Base-by-base conservation (phyloP, 1,284 basidiomycete genomes). In the Irpex rosettiformis region DNA sequence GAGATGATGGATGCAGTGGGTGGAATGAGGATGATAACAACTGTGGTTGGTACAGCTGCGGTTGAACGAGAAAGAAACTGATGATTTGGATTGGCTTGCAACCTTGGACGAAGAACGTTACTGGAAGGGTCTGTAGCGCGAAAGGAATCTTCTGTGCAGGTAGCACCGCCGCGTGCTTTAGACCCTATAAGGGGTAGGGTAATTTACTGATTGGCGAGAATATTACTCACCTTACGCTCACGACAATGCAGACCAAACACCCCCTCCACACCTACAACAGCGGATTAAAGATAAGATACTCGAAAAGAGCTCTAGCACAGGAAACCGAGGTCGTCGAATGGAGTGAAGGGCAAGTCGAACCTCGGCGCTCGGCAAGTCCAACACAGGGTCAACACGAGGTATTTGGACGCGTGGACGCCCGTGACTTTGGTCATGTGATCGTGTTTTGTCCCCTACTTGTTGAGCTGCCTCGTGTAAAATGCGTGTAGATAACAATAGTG, bases 111-210 rank as follows among this genome's bases (percentile, higher is more conserved):
- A 8, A 43, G 63, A 59, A 59, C 58, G 63, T 64, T 64, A 58
- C 52, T 45, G 55, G 53, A 24, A 43, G 63, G 11, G 48, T 18
- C 60, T 64, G 59, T 61, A 60, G 59, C 59, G 64, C 53, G 57
- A 58, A 58, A 53, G 55, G 37, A 48, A 43, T 52, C 55, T 48
- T 30, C 55, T 8, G 33, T 28, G 55, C 45, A 25, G 55, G 29
- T 40, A 10, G 22, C 22, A 56, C 61, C 54, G 63, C 65, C 57
- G 24, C 28, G 56, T 42, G 27, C 16, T 21, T 18, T 33, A 10
- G 45, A 25, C 8, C 22, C 1, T 22, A 51, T 53, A 21, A 40
- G 7, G 28, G 25, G 29, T 8, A 7, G 29, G 49, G n/a, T 1
- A 40, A 42, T 49, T 3, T 13, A 6, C 29, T 24, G 24, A 27